These are phyloP conservation scores for Agaricus blazei DNA, from an alignment of 768 basidiomycete genomes.

Conservation along the genomic window DNA sequence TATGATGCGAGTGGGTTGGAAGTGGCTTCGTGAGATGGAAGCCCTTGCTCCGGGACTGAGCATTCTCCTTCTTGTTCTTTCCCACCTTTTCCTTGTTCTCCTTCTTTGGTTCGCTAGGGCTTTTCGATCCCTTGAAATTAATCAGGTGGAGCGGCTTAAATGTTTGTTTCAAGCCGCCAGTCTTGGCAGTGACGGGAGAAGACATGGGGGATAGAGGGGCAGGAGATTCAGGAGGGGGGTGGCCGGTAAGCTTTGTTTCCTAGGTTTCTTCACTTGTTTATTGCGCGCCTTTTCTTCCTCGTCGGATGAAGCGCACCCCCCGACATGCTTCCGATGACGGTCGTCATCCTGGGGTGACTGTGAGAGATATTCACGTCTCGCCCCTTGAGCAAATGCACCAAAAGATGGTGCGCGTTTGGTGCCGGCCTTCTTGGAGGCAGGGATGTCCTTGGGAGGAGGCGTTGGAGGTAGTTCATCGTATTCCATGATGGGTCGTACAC, in stretches of 20 bases:
- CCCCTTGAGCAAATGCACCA: constrained; percentile 33
- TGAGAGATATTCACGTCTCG: constrained; percentile 14
- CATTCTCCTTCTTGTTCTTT: constrained; percentile 9
- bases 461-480: constrained; percentile 39
- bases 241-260: constrained; percentile 22
- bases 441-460: constrained; percentile 27
- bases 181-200: constrained; percentile 14
- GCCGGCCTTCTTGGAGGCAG: constrained; percentile 18
- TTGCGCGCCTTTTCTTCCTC: constrained; percentile 69
- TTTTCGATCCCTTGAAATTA: constrained; percentile 19
- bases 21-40: constrained; percentile 16
- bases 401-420: constrained; percentile 61
- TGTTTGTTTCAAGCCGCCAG: constrained; percentile 12
- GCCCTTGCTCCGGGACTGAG: constrained; percentile 6
- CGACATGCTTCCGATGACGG: constrained; percentile 28
- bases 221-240: constrained; percentile 12
- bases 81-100: constrained; percentile 12
- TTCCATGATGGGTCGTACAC: constrained; percentile 47
- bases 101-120: constrained; percentile 16
- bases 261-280: constrained; percentile 57
- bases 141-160: constrained; percentile 4
- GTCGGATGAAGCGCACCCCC: constrained; percentile 57
- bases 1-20: constrained; percentile 50
- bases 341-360: constrained; percentile 10
- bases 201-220: constrained; percentile 15